Evolutionary conservation across 345 rosid species (phyloP).

Genomic region (Citrus mangshanensis): DNA sequence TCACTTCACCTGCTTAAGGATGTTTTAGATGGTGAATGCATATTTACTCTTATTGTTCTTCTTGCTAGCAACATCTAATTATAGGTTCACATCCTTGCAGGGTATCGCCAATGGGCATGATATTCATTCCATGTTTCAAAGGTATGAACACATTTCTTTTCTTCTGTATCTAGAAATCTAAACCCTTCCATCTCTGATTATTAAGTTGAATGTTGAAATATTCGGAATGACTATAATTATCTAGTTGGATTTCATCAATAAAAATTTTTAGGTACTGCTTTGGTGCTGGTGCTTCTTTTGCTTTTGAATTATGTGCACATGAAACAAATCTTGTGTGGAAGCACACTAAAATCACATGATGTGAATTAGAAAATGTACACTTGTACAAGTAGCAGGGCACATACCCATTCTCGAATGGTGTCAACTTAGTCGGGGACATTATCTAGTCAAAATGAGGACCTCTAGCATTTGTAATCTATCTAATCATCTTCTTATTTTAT

Average conservation of each 20-base stretch:
- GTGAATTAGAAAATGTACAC: neutral
- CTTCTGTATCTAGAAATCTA: neutral
- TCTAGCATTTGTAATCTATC: neutral
- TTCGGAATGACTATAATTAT: neutral
- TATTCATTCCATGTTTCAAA: slow-evolving; percentile 94
- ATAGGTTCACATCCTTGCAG: slow-evolving; percentile 38
- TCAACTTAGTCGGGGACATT: neutral
- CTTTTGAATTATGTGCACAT: neutral
- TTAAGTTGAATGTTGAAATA: neutral
- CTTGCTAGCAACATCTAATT: slow-evolving; percentile 3
- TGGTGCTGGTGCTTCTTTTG: neutral
- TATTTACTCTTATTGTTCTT: neutral
- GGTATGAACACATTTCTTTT: slow-evolving; percentile 39
- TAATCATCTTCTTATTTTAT: neutral
- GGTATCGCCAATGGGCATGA: slow-evolving; percentile 95
- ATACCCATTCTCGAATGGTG: neutral
- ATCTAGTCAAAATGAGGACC: neutral
- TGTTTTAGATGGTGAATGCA: neutral
- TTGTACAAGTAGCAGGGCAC: too few relatives aligned
- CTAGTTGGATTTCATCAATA: neutral
- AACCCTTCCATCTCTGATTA: neutral
- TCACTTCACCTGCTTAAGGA: neutral
- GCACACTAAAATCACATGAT: neutral
- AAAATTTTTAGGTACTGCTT: neutral
- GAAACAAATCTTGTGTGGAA: neutral